Conservation (phyloP, 495 filamentous ascomycete genomes). For the Lophiostoma macrostomum region DNA sequence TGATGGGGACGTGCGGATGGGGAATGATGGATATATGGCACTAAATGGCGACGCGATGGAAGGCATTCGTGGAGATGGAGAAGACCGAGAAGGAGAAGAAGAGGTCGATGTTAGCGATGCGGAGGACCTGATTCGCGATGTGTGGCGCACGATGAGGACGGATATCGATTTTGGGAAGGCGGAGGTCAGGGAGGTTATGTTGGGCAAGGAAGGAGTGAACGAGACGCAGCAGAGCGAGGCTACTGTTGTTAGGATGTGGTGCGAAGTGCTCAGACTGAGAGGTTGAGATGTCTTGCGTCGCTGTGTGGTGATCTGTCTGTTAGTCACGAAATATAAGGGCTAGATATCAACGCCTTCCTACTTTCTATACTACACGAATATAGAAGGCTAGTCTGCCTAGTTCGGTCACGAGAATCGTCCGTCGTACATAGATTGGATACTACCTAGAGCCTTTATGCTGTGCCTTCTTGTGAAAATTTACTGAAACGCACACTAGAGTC, state of each 20-base stretch:
- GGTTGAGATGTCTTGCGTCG: slow-evolving; percentile 1
- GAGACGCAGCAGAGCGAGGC: slow-evolving; percentile 5
- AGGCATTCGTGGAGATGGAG: no score
- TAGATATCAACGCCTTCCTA: no score
- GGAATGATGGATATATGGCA: background rate
- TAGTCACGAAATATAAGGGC: no score
- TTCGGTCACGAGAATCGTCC: no score
- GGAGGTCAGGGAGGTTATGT: slow-evolving; percentile 19
- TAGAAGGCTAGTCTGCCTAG: no score
- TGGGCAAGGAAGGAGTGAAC: background rate
- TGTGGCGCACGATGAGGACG: slow-evolving; percentile 1
- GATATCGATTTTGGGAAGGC: slow-evolving; percentile 17
- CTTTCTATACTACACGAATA: no score
- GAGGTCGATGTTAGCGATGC: slow-evolving; percentile 2
- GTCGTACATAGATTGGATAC: no score
- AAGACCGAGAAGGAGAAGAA: slow-evolving; percentile 2
- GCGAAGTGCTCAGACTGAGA: slow-evolving; percentile 21
- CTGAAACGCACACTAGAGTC: no score
- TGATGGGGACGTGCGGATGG: background rate
- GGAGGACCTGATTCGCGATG: background rate
- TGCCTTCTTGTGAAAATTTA: no score
- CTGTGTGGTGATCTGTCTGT: no score
- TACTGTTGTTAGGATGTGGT: slow-evolving; percentile 25
- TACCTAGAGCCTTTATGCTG: no score
- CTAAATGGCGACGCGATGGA: background rate